Evolutionary conservation across 2,329 filamentous ascomycete species (phyloP).

Genomic region (Cladosporium halotolerans): DNA sequence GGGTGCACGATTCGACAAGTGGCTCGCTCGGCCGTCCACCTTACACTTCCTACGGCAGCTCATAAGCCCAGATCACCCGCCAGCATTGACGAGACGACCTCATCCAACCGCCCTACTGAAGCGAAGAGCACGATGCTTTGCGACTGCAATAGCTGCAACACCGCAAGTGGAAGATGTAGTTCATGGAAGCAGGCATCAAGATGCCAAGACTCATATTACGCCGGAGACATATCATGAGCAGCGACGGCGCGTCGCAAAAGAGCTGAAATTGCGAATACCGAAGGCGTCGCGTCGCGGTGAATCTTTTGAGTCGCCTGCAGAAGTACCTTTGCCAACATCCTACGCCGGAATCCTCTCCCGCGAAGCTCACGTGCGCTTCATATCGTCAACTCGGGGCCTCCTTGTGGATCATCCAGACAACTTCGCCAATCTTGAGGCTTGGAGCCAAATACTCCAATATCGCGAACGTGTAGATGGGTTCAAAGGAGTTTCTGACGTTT

Average conservation of each 20-base stretch:
- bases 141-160: too few species aligned
- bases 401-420: slow-evolving; percentile 30
- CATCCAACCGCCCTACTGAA: too few species aligned
- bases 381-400: slow-evolving; percentile 13
- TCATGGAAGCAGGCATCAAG: too few species aligned
- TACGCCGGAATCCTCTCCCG: neutral
- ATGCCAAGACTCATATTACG: too few species aligned
- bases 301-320: neutral
- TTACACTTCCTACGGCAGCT: slow-evolving; percentile 19
- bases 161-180: too few species aligned
- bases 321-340: neutral
- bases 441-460: slow-evolving; percentile 37
- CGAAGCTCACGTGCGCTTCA: neutral
- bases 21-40: slow-evolving; percentile 41
- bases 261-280: slow-evolving; percentile 1
- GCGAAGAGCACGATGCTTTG: too few species aligned
- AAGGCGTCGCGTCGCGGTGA: neutral
- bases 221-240: slow-evolving; percentile 3
- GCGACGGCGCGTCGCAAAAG: slow-evolving; percentile 6
- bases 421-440: slow-evolving; percentile 30
- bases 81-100: neutral
- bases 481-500: slow-evolving; percentile 39
- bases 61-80: slow-evolving; percentile 6
- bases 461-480: slow-evolving; percentile 36
- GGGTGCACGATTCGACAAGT: slow-evolving; percentile 40